Percentiles rank a stretch among this genome's conserved stretches.
Conservation (phyloP, 2,329 filamentous ascomycete species). For the Amauroascus verrucosus region DNA sequence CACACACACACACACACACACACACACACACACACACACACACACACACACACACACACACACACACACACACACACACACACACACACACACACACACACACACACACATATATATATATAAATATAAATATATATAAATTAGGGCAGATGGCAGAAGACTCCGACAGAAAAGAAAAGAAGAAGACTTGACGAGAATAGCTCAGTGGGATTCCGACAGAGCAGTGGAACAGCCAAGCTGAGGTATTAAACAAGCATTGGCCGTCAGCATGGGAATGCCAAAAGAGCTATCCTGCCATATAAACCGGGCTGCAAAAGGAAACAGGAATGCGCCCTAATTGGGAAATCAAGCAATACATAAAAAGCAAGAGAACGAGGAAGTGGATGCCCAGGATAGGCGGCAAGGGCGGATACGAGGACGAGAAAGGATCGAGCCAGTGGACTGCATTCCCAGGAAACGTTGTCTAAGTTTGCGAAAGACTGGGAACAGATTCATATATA, state of each 20-base stretch:
- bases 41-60: no score
- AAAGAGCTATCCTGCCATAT: not conserved
- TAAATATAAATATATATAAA: not conserved
- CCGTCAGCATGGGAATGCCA: not conserved
- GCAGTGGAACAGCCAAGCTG: not conserved
- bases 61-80: no score
- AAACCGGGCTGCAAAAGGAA: not conserved
- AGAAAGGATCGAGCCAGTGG: not conserved
- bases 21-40: no score
- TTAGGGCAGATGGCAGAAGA: not conserved
- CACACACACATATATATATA: no score
- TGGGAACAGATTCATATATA: conserved; percentile 10
- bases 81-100: no score
- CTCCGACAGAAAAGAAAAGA: not conserved
- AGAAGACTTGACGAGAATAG: not conserved
- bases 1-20: no score
- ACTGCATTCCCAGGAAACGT: not conserved
- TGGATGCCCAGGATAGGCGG: not conserved
- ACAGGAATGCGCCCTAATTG: not conserved
- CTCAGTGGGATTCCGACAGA: not conserved
- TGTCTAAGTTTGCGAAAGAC: not conserved
- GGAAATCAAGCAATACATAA: not conserved
- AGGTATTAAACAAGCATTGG: conserved; percentile 7
- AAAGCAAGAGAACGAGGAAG: not conserved
- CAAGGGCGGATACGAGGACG: conserved; percentile 1